phyloP scores from a whole-genome alignment of 2,329 filamentous ascomycete species.

The Colletotrichum lupini region DNA sequence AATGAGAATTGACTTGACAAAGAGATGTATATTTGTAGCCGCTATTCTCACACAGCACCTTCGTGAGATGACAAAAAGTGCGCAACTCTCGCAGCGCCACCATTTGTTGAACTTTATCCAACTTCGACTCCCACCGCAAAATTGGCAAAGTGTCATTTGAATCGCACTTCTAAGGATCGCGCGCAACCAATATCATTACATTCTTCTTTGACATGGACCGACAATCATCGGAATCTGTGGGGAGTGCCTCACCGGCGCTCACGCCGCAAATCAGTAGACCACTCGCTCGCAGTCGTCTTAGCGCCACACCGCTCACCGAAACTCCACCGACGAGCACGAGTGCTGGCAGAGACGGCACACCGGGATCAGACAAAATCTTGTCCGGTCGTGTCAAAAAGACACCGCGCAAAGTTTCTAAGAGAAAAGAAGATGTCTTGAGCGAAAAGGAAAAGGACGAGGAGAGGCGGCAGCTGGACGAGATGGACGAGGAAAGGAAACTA shows the following conservation, averaged over 20 bases:
- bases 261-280: conserved; percentile 17
- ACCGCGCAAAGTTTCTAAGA: conserved; percentile 8
- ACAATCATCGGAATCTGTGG: conserved; percentile 9
- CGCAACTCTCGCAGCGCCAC: neutral
- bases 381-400: conserved; percentile 29
- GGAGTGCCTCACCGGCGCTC: conserved; percentile 10
- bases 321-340: conserved; percentile 32
- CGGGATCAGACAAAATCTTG: conserved; percentile 22
- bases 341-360: conserved; percentile 25
- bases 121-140: neutral
- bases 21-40: conserved; percentile 16
- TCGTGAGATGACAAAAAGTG: conserved; percentile 30
- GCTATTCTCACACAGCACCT: conserved; percentile 15
- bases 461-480: conserved; percentile 37
- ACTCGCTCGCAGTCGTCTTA: conserved; percentile 3
- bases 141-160: neutral
- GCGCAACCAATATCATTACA: neutral
- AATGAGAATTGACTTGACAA: conserved; percentile 23
- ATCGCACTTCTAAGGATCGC: neutral
- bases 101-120: neutral
- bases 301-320: conserved; percentile 27
- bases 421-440: conserved; percentile 28
- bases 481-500: conserved; percentile 55
- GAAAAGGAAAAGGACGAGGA: conserved; percentile 30
- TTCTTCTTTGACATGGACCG: conserved; percentile 7